These are phyloP conservation scores for Ilyonectria destructans DNA, from an alignment of 2,329 filamentous ascomycete species.

Conservation along the genomic window DNA sequence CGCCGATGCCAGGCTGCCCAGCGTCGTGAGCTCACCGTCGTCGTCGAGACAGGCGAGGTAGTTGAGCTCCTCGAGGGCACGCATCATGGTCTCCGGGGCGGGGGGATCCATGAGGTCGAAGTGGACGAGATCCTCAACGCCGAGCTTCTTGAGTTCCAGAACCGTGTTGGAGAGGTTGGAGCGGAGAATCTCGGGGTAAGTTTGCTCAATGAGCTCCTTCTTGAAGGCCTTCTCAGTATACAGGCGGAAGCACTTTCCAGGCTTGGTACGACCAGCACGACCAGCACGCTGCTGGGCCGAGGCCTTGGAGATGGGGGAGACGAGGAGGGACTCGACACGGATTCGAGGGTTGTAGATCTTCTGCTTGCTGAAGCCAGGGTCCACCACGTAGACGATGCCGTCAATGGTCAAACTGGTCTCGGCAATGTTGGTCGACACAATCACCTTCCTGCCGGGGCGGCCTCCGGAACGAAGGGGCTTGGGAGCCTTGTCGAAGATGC, in stretches of 20 bases:
- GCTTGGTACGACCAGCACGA: constrained; percentile 98
- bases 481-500: constrained; percentile 94
- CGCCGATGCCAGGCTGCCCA: constrained; percentile 91
- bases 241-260: constrained; percentile 97
- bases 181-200: constrained; percentile 94
- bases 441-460: constrained; percentile 91
- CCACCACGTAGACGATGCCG: constrained; percentile 99
- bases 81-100: constrained; percentile 98
- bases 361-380: constrained; percentile 98
- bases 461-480: constrained; percentile 81
- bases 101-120: constrained; percentile 99
- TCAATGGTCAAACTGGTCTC: constrained; percentile 98
- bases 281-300: constrained; percentile 97
- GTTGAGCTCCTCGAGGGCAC: constrained; percentile 96
- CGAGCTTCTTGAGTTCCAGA: constrained; percentile 96
- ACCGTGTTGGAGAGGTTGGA: constrained; percentile 97
- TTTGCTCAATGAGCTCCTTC: constrained; percentile 97
- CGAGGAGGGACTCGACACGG: constrained; percentile 95
- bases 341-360: constrained; percentile 99
- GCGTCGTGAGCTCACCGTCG: constrained; percentile 90
- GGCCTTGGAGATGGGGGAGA: constrained; percentile 97
- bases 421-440: constrained; percentile 97
- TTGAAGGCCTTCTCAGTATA: constrained; percentile 98
- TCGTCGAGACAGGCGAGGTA: constrained; percentile 97
- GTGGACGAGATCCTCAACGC: constrained; percentile 94